phyloP scores from a whole-genome alignment of 495 filamentous ascomycete genomes.

The Penicillium maclennaniae region DNA sequence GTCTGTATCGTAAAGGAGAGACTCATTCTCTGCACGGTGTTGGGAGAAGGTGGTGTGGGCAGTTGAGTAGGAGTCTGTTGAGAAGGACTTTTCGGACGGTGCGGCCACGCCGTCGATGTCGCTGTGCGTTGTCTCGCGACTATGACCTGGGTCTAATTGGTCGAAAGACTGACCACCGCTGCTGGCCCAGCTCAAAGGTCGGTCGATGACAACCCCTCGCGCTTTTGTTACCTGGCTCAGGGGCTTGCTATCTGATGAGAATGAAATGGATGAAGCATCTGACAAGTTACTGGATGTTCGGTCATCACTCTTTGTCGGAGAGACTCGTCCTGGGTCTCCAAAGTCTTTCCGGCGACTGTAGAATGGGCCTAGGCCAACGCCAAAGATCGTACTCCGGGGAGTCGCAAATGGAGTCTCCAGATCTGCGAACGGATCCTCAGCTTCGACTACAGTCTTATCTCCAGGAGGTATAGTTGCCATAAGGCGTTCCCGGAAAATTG shows the following conservation, averaged over 20 bases:
- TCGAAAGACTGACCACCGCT: slow-evolving; percentile 29
- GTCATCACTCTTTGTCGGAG: slow-evolving; percentile 51
- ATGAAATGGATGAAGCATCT: slow-evolving; percentile 40
- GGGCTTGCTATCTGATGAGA: slow-evolving; percentile 19
- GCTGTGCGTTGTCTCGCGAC: slow-evolving; percentile 21
- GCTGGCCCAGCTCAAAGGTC: slow-evolving; percentile 20
- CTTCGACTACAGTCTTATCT: slow-evolving; percentile 12
- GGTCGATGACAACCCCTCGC: slow-evolving; percentile 14
- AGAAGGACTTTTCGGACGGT: slow-evolving; percentile 35
- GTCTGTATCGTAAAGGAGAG: slow-evolving; percentile 44
- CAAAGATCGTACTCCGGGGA: slow-evolving; percentile 28
- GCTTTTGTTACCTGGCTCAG: slow-evolving; percentile 16
- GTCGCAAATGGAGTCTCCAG: slow-evolving; percentile 20
- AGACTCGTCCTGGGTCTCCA: slow-evolving; percentile 26
- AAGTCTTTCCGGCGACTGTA: slow-evolving; percentile 24
- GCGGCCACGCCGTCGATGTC: slow-evolving; percentile 23
- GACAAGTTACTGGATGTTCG: slow-evolving; percentile 57
- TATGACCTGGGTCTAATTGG: slow-evolving; percentile 20
- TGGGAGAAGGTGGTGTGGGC: slow-evolving; percentile 58
- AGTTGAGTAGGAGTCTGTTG: slow-evolving; percentile 63
- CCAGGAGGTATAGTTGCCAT: slow-evolving; percentile 22
- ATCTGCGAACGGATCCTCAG: slow-evolving; percentile 28
- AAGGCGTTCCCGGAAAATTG: slow-evolving; percentile 22
- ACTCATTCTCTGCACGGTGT: slow-evolving; percentile 63
- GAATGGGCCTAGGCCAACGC: slow-evolving; percentile 26